Percentiles rank a stretch among this genome's conserved stretches.
phyloP scores from a whole-genome alignment of 225 moss, liverwort and hornwort genomes.

The Straminergon stramineum region DNA sequence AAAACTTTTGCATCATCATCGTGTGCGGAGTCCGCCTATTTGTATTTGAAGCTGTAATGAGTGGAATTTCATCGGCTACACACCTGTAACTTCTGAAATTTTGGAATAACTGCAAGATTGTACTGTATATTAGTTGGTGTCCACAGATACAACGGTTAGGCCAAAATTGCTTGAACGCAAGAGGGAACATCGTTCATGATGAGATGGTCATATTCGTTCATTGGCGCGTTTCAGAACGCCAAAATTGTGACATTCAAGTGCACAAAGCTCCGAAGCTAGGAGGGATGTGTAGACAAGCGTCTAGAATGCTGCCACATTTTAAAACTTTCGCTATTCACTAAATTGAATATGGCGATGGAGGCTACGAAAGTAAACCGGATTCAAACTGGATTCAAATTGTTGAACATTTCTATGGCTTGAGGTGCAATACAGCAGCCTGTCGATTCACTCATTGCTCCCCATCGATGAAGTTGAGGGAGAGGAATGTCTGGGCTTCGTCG shows the following conservation, averaged over 20 bases:
- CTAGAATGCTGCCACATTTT: background rate
- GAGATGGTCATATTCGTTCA: background rate
- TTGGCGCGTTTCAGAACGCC: background rate
- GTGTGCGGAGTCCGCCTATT: background rate
- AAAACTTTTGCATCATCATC: background rate
- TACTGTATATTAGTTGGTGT: background rate
- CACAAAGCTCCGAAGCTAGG: too few species aligned
- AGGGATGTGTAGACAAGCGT: background rate
- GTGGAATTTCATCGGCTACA: background rate
- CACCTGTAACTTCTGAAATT: background rate
- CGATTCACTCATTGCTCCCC: background rate
- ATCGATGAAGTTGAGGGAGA: slow-evolving; percentile 7
- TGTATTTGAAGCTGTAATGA: background rate
- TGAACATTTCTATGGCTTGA: background rate
- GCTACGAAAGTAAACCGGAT: background rate
- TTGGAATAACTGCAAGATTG: background rate
- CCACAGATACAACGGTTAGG: background rate
- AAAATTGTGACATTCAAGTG: background rate
- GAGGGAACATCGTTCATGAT: background rate
- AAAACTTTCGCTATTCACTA: background rate
- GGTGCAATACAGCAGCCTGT: background rate
- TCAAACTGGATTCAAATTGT: background rate
- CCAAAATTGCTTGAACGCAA: too few species aligned
- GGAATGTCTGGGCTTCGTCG: slow-evolving; percentile 19
- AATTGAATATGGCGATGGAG: background rate